Evolutionary conservation across 2,329 filamentous ascomycete species (phyloP), one percentile per base, ranked within the genome.

Genomic region (Aspergillus sp.): DNA sequence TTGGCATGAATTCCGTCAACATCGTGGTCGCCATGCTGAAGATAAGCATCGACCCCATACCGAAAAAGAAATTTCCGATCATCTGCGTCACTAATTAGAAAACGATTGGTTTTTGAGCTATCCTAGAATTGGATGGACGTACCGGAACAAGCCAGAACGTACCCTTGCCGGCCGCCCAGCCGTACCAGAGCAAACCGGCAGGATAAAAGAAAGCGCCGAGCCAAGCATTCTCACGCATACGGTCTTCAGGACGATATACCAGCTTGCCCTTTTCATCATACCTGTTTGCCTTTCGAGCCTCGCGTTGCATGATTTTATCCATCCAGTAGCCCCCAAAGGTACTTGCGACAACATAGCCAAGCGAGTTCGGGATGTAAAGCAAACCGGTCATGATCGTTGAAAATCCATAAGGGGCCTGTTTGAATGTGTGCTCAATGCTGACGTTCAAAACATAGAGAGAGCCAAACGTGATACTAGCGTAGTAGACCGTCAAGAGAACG

Each of bases 221-320:
- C 83, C 83, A 91, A 2, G 85, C 84, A 60, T 94, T 93, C 61
- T 91, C 85, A 39, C 82, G 75, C 79, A 93, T 86, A 8, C 88
- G 78, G 63, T 94, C 88, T 66, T 93, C 88, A 0, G 88, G 88
- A 2, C 80, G 72, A 58, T 81, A 85, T 7, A 87, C 69, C 19
- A 88, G 71, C 48, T 76, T 77, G 9, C 86, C 86, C 34, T 78
- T 66, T 33, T 75, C 76, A 54, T 88, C 85, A 57, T 83, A 85
- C 27, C 86, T 74, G 8, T 79, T 80, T 0, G 84, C 85, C 52
- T 76, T 82, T n/a, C 70, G 71, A 0, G 88, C 88, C 64, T 88
- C 83, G 19, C 85, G 78, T 30, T 79, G 74, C 88, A 93, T 93
- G 65, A 93, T 91, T 12, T 67, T 68, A 62, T 94, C 88, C 56